Evolutionary conservation across 2,329 filamentous ascomycete species (phyloP), one percentile per base, ranked within the genome.

Genomic region (Lomentospora prolificans): DNA sequence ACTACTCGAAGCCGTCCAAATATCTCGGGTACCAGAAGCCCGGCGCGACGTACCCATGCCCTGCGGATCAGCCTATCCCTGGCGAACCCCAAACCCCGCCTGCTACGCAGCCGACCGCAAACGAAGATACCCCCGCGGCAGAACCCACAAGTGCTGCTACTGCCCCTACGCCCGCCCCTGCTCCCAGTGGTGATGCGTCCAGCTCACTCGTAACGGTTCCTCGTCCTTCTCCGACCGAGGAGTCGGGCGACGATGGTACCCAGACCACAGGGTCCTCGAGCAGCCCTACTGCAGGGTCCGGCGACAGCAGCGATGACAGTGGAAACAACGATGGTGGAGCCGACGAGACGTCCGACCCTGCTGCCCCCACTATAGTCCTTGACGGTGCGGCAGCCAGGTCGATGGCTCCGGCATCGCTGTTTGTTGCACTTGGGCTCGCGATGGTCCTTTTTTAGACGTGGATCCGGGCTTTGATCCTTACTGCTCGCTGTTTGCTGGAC

Each of bases 1-100:
- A 56, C 48, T 50, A 51, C 46, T 51, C 46, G 19, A 10, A 14
- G 31, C 46, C 46, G 14, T 56, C 54, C 30, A 41, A 51, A 25
- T 56, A 51, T 31, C 48, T 51, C 10, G 54, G 54, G 24, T 56
- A 56, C 54, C 30, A 56, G 48, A 56, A 56, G 48, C 54, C 54
- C 22, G 54, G 48, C 48, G 31, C 19, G 22, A 30, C 17, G 14
- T 51, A 41, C 31, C 14, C 30, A 3, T 56, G 54, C 46, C 54
- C 54, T 9, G 30, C 44, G 17, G 54, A 51, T n/a, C 48, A 56
- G 53, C 53, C 53, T 3, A 44, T 55, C 3, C 53, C 53, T 33
- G 53, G 53, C 5, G 28, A 55, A 17, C 53, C 39, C 17, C 24
- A 30, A 4, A 48, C 39, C 17, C 2, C 44, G 12, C 44, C 44